These are phyloP conservation scores for Alisma plantagoaquatica DNA, from an alignment of 106 monocot genomes.

Conservation along the genomic window DNA sequence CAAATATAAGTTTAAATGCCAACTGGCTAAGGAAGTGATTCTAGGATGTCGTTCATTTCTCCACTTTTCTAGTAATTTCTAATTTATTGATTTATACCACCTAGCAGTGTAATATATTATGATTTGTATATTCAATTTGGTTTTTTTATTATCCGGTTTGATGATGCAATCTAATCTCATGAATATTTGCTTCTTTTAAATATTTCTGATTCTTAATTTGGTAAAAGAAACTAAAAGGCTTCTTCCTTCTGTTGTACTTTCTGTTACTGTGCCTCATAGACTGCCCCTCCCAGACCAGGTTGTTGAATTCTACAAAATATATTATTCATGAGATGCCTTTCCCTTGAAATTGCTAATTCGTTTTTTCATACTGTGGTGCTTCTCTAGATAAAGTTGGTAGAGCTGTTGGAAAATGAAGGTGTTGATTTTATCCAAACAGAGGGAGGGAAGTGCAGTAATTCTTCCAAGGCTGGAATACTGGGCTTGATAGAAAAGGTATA, in stretches of 20 bases:
- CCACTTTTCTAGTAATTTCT: too few species aligned
- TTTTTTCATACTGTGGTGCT: too few species aligned
- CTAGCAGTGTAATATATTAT: too few species aligned
- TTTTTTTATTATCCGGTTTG: not conserved
- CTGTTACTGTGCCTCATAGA: slow-evolving; percentile 88
- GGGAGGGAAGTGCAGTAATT: slow-evolving; percentile 82
- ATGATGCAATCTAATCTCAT: too few species aligned
- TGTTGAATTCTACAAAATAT: too few species aligned
- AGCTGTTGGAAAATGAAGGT: slow-evolving; percentile 84
- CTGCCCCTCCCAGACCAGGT: slow-evolving; percentile 89
- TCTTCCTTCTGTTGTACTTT: slow-evolving; percentile 57
- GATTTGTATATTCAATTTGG: not conserved
- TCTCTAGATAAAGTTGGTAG: slow-evolving; percentile 78
- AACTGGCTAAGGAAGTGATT: too few species aligned
- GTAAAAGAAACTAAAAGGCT: slow-evolving; percentile 58
- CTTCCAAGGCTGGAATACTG: slow-evolving; percentile 68
- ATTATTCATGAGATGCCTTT: too few species aligned
- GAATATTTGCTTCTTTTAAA: too few species aligned
- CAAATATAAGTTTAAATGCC: too few species aligned
- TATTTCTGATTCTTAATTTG: slow-evolving; percentile 69
- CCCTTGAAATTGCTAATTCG: too few species aligned
- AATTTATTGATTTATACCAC: too few species aligned
- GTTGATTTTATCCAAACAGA: slow-evolving; percentile 93
- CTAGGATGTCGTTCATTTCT: too few species aligned
- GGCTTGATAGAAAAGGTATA: slow-evolving; percentile 94